These are phyloP conservation scores for Salix brachista DNA, from an alignment of 345 rosid genomes.

Conservation along the genomic window DNA sequence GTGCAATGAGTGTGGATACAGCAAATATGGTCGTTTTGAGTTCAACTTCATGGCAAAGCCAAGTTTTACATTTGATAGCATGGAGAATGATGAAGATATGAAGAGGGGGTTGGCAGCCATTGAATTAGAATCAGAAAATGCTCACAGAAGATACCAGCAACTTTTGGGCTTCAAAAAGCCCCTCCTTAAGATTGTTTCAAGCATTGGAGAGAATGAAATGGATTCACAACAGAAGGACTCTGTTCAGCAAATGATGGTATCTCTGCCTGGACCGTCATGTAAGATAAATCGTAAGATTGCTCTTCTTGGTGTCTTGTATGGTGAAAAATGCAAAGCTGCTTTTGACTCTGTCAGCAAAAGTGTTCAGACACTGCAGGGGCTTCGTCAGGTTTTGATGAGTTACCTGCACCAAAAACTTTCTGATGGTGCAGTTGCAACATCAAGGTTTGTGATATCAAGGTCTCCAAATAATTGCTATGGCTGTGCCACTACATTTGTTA, in stretches of 20 bases:
- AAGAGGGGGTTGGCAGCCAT: conserved; percentile 95
- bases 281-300: conserved; percentile 97
- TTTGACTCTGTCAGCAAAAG: conserved; percentile 99
- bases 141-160: conserved; percentile 98
- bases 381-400: conserved; percentile 91
- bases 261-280: conserved; percentile 95
- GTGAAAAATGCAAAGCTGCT: conserved; percentile 99
- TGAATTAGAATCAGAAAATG: conserved; percentile 98
- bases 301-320: conserved; percentile 96
- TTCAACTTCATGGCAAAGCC: conserved; percentile 99
- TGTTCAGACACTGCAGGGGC: conserved; percentile 97
- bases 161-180: conserved; percentile 98
- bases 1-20: conserved; percentile 96
- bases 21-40: conserved; percentile 98
- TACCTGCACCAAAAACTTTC: conserved; percentile 92
- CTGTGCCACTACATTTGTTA: conserved; percentile 87
- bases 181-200: conserved; percentile 91
- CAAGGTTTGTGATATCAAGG: conserved; percentile 82
- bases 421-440: conserved; percentile 48
- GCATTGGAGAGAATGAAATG: conserved; percentile 98
- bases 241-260: conserved; percentile 99
- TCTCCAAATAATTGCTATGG: conserved; percentile 96
- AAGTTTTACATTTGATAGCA: conserved; percentile 89
- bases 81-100: conserved; percentile 99
- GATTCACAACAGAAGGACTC: conserved; percentile 98